Evolutionary conservation across 1,139 yeast species (phyloP), one percentile per base, ranked within the genome.

Genomic region (Insectozyma bohioensis): DNA sequence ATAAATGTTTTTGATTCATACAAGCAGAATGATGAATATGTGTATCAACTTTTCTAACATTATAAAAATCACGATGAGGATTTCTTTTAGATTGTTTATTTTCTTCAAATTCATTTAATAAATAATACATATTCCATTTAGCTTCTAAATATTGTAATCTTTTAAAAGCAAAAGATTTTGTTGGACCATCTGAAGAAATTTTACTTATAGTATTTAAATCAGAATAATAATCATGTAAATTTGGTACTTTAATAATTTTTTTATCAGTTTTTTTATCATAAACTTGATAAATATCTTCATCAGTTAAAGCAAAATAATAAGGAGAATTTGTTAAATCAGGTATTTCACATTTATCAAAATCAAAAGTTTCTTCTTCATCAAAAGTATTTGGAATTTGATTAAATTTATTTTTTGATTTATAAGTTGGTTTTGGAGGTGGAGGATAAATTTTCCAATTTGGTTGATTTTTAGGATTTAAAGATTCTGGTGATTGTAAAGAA

Each of bases 21-120:
- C 97, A 90, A 6, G 99, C 99, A 10, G 96, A 85, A 58, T 94
- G 98, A 58, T 94, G 99, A 51, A 94, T 95, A 69, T 94, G 99
- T 10, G 98, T 94, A 54, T 94, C 99, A 27, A 94, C 99, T 57
- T 94, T 94, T 67, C 98, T 80, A 31, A 94, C 98, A 53, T 94
- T 94, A 64, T 94, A 94, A 52, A 94, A 94, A 61, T 94, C 99
- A 57, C 98, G 79, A 58, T 92, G 99, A 3, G 97, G 97, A 43
- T 86, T 69, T 22, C 58, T 52, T 40, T 85, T 43, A 12, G 95
- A 82, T 44, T 85, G 94, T 15, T 92, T 80, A 12, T 82, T 84
- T 57, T 94, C 99, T 52, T 87, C 95, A 55, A 86, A 90, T 52
- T 92, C 97, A 54, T 92, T 90, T 46, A 90, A 67, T 44, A 94